Percentiles rank a stretch among this genome's conserved stretches.
Conservation (phyloP, 768 basidiomycete genomes). For the Boletales sp. region DNA sequence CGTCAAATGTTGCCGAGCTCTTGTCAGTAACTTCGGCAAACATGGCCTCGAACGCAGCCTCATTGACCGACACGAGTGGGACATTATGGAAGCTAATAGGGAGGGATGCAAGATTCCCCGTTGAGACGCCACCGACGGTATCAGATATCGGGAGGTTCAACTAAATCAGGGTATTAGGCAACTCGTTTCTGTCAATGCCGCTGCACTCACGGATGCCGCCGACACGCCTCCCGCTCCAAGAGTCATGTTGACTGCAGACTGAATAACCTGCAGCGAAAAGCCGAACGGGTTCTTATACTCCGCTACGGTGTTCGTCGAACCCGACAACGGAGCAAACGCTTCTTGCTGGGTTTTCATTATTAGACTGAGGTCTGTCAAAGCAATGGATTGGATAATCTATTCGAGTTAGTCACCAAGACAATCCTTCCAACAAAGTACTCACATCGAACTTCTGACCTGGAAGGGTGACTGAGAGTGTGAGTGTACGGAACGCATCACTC, state of each 20-base stretch:
- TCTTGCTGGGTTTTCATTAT: conserved; percentile 49
- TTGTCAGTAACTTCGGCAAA: conserved; percentile 58
- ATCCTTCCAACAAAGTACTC: conserved; percentile 9
- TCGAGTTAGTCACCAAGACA: not conserved
- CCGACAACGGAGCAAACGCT: conserved; percentile 57
- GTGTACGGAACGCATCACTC: conserved; percentile 64
- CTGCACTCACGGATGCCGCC: conserved; percentile 47
- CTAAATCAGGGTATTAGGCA: conserved; percentile 27
- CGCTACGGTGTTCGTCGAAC: conserved; percentile 53
- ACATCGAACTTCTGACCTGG: conserved; percentile 58
- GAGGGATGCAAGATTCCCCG: conserved; percentile 62
- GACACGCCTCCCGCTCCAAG: conserved; percentile 46
- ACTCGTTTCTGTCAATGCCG: not conserved
- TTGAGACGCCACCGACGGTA: conserved; percentile 60
- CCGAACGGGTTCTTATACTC: conserved; percentile 74
- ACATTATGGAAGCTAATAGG: conserved; percentile 54
- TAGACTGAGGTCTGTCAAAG: conserved; percentile 53
- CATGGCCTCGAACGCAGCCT: conserved; percentile 51
- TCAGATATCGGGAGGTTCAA: conserved; percentile 47
- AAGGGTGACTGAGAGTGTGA: conserved; percentile 57
- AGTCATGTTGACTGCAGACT: conserved; percentile 52
- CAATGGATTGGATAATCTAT: conserved; percentile 62
- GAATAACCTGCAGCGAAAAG: conserved; percentile 64
- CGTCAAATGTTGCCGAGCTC: conserved; percentile 39
- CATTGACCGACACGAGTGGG: conserved; percentile 53